Evolutionary conservation across 176 grass and related monocot species (phyloP), one percentile per base, ranked within the genome.

Genomic region (Oryza glaberrima): DNA sequence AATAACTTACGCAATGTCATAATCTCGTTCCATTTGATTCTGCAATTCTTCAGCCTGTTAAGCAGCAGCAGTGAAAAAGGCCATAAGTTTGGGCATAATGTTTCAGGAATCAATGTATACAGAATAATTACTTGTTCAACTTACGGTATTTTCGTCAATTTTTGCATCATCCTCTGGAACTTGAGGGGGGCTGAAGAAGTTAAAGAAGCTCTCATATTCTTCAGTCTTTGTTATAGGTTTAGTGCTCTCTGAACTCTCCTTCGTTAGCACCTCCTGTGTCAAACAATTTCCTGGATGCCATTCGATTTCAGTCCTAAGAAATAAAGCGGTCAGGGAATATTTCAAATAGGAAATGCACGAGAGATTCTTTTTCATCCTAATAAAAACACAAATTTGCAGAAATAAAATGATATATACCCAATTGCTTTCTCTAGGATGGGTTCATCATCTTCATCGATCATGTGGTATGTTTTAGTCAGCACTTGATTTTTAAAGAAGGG

Each of bases 171-270:
- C 81, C 22, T 90, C 91, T 70, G 91, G 91, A 72, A 93, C 69
- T 69, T 93, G 77, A 79, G 91, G 91, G 23, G 91, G 91, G 73
- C 51, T 88, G 30, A 90, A 93, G 76, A 93, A 93, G 85, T 88
- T 93, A 58, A 93, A 93, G 68, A 93, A 93, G 68, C 91, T 93
- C 73, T 90, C 88, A 69, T 88, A 93, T 9, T 76, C 46, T 87
- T 93, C 91, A 25, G 77, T 90, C 85, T 90, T 90, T 47, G 81
- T 85, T 19, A 90, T 77, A 41, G 87, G 84, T 35, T 93, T 87
- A 12, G 81, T 28, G 19, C 85, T 86, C 67, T 90, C 82, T 10
- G 88, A 90, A 26, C 85, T 77, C 54, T 90, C 88, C 32, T 87
- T 93, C 65, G 84, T 85, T n/a, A 93, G n/a, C 81, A 90, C 66